Evolutionary conservation across 129 eudicot genomes (phyloP), one percentile per base, ranked within the genome.

Genomic region (Calendula officinalis): DNA sequence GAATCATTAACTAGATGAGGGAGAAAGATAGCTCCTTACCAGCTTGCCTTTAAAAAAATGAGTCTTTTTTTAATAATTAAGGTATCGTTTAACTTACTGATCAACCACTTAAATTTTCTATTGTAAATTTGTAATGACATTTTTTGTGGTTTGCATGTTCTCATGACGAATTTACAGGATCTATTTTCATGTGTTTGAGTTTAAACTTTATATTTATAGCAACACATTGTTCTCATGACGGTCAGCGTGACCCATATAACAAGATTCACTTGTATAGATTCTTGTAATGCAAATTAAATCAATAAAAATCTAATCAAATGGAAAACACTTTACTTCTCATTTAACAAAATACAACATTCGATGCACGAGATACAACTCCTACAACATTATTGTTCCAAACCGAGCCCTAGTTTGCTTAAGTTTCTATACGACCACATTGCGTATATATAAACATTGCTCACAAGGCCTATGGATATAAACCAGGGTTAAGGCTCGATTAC

Each of bases 161-260:
- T 47, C 22, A 44, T 4, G 68, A 43, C 78, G 49, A 10, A 74
- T 47, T 74, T 56, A 14, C 16, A 66, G 78, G 78, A 74, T 66
- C 78, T 13, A 49, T 14, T 15, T 39, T 22, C 2, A 38, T 39
- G 43, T 15, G 39, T 52, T 62, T 14, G 41, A 55, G 32, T n/a
- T 16, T 61, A n/a, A 33, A 42, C 1, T 50, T 61, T 39, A 69
- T 71, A 61, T 61, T 50, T 40, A 40, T 61, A 61, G 76, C 51
- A 70, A 22, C 10, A 34, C 2, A 11, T 41, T 22, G n/a, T n/a
- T n/a, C n/a, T n/a, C n/a, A n/a, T n/a, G n/a, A n/a, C n/a, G n/a
- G n/a, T n/a, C n/a, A n/a, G n/a, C n/a, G n/a, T n/a, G n/a, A n/a
- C n/a, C n/a, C n/a, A n/a, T n/a, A n/a, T n/a, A n/a, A n/a, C n/a